Conservation (phyloP, 2,329 filamentous ascomycete species). For the Colletotrichum orchidophilum region DNA sequence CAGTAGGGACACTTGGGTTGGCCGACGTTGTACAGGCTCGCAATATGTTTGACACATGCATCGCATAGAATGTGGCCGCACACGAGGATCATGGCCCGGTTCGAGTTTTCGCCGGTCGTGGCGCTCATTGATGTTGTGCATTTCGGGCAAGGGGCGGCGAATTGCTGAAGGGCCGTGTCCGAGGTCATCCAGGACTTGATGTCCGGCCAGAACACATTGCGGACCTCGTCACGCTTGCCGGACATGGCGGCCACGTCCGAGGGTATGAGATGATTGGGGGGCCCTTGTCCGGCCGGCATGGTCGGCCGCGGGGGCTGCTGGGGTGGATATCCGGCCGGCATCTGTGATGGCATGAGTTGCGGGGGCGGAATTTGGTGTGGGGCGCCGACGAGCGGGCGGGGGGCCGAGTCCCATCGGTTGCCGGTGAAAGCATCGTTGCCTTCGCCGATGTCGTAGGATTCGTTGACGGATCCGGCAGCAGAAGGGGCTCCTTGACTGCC, state of each 20-base stretch:
- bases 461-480: neutral
- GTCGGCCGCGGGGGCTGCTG: neutral
- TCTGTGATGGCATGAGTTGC: neutral
- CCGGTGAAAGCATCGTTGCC: neutral
- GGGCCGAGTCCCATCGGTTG: neutral
- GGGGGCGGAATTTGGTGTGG: neutral
- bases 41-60: slow-evolving; percentile 16
- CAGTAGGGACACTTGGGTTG: slow-evolving; percentile 30
- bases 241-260: neutral
- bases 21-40: neutral
- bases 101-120: slow-evolving; percentile 14
- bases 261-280: neutral
- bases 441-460: neutral
- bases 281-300: neutral
- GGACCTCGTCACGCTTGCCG: neutral
- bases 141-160: slow-evolving; percentile 20
- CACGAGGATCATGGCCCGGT: slow-evolving; percentile 14
- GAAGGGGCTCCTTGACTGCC: neutral
- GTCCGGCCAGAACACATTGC: slow-evolving; percentile 24
- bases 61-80: slow-evolving; percentile 33
- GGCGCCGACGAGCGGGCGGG: neutral
- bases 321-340: neutral
- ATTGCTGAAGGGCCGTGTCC: neutral
- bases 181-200: neutral
- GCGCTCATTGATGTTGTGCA: slow-evolving; percentile 24